Conservation (phyloP, 805 yeast species). For the Pichia kluyveri region DNA sequence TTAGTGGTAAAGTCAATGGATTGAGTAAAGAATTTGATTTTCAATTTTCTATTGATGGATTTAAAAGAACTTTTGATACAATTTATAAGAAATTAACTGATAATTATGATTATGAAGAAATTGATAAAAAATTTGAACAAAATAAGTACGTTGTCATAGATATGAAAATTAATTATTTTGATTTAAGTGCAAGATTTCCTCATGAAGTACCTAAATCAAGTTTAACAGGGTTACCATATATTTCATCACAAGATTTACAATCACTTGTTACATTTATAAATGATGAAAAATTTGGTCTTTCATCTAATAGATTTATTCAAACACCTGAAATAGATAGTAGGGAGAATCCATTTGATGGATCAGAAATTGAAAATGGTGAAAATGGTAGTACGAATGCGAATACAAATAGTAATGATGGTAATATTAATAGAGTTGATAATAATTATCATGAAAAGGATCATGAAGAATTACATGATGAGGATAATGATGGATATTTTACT, state of each 20-base stretch:
- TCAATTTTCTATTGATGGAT: conserved; percentile 5
- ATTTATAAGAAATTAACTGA: conserved; percentile 6
- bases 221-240: conserved; percentile 42
- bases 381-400: conserved; percentile 19
- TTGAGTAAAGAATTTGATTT: conserved; percentile 4
- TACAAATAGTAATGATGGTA: conserved; percentile 6
- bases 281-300: conserved; percentile 28
- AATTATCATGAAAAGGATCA: neutral
- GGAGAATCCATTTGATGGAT: conserved; percentile 21
- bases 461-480: neutral
- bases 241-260: conserved; percentile 50
- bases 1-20: conserved; percentile 20
- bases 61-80: conserved; percentile 4
- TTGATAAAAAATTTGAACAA: conserved; percentile 9
- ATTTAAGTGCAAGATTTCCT: conserved; percentile 50
- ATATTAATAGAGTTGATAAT: neutral
- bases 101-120: neutral
- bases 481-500: neutral
- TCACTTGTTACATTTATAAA: conserved; percentile 57
- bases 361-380: conserved; percentile 11
- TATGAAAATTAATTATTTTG: conserved; percentile 53
- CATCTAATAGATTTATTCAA: conserved; percentile 12
- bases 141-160: conserved; percentile 58
- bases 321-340: conserved; percentile 5
- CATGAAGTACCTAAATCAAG: conserved; percentile 40